Percentiles rank a stretch among this genome's conserved stretches.
Conservation (phyloP, 2,329 filamentous ascomycete genomes). For the Alternaria metachromatica region DNA sequence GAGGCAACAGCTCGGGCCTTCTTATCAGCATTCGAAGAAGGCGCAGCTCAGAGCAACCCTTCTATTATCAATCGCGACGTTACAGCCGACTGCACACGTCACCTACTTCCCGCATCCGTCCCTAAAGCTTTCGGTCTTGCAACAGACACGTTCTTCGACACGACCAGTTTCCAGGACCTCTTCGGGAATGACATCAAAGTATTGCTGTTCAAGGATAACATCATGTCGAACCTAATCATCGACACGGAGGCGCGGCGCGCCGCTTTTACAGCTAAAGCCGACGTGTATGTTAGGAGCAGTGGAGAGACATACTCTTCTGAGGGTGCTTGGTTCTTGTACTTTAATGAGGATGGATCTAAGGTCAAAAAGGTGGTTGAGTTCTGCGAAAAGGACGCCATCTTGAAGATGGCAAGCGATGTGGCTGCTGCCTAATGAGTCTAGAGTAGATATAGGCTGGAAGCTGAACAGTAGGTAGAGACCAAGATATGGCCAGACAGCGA, state of each 20-base stretch:
- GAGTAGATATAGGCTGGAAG: neutral
- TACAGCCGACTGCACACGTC: conserved; percentile 3
- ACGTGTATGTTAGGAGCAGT: neutral
- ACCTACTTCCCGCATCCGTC: conserved; percentile 4
- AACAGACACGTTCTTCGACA: neutral
- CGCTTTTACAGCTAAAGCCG: conserved; percentile 1
- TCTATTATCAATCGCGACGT: conserved; percentile 12
- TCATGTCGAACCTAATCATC: conserved; percentile 5
- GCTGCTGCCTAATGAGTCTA: neutral
- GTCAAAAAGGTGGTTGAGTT: conserved; percentile 10
- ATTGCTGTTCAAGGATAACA: conserved; percentile 4
- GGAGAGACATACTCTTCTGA: conserved; percentile 1
- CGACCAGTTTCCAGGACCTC: neutral
- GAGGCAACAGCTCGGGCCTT: conserved; percentile 5
- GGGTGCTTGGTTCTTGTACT: conserved; percentile 13
- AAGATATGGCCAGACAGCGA: neutral
- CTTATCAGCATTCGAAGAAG: conserved; percentile 5
- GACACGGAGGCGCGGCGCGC: conserved; percentile 4
- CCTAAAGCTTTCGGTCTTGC: neutral
- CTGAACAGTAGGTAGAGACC: no score
- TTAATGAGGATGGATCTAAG: conserved; percentile 6
- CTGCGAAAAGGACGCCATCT: conserved; percentile 6
- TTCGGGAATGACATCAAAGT: conserved; percentile 6
- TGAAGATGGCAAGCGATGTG: conserved; percentile 8
- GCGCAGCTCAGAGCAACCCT: neutral